Percentiles rank a stretch among this genome's conserved stretches.
These are phyloP conservation scores for Fusarium burgessii DNA, from an alignment of 2,329 filamentous ascomycete genomes.

Conservation along the genomic window DNA sequence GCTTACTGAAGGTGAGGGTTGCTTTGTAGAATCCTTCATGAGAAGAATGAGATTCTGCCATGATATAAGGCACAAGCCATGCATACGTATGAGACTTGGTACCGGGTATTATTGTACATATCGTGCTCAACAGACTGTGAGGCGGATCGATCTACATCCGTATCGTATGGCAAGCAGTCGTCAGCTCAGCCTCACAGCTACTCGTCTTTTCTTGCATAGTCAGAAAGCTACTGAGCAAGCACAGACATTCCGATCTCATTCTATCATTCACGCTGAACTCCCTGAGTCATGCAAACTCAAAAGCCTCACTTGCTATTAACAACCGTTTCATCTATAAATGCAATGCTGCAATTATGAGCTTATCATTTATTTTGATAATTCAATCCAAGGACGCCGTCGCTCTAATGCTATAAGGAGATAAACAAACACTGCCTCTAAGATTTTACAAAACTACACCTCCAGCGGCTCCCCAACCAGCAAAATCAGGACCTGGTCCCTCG, in stretches of 20 bases:
- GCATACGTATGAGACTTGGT: not conserved
- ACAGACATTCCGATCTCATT: not conserved
- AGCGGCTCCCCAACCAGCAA: slow-evolving; percentile 54
- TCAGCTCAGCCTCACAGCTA: slow-evolving; percentile 27
- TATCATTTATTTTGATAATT: slow-evolving; percentile 18
- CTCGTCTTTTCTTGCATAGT: slow-evolving; percentile 16
- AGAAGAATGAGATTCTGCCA: slow-evolving; percentile 4
- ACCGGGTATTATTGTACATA: not conserved
- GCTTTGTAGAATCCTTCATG: not conserved
- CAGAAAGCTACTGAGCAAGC: slow-evolving; percentile 15
- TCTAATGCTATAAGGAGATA: slow-evolving; percentile 42
- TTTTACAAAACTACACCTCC: slow-evolving; percentile 52
- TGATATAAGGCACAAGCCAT: not conserved
- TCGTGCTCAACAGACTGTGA: not conserved
- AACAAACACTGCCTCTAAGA: slow-evolving; percentile 27
- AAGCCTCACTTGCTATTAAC: not conserved
- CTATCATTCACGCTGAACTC: not conserved
- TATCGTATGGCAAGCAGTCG: slow-evolving; percentile 4
- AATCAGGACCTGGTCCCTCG: slow-evolving; percentile 45
- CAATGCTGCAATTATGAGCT: not conserved
- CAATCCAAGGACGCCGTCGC: slow-evolving; percentile 48
- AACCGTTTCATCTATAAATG: not conserved
- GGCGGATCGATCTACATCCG: not conserved
- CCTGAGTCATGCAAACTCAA: not conserved
- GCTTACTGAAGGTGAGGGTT: slow-evolving; percentile 5